Evolutionary conservation across 2,329 filamentous ascomycete genomes (phyloP), one percentile per base, ranked within the genome.

Genomic region (Aspergillaceae sp.): DNA sequence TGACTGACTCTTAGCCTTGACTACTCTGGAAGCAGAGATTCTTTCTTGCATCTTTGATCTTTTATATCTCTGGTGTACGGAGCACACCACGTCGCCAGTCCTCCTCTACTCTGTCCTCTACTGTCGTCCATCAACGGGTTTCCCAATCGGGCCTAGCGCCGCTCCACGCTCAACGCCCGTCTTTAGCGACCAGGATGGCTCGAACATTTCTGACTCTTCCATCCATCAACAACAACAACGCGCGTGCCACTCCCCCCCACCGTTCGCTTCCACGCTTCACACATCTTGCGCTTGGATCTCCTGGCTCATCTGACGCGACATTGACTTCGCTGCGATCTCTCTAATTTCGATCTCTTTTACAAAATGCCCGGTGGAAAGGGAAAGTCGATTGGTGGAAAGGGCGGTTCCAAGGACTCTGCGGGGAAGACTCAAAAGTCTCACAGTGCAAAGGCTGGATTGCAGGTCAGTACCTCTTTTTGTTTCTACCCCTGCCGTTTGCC

Each of bases 361-460:
- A 68, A 66, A 61, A 85, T 84, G 82, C 75, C 89, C 66, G 90
- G 90, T 66, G 89, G 89, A 75, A 96, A 96, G 79, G 90, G 90
- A 79, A 94, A 89, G 77, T 87, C 83, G 54, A 80, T 84, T 59
- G 89, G 90, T 62, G 90, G 90, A 66, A 95, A 94, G 82, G 90
- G 85, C 48, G 87, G 87, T 61, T 86, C 87, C 60, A 92, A 92
- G 77, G 79, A 80, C 56, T 80, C 77, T 61, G 83, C 82, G 67
- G 87, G 86, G 75, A 95, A 95, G 77, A 84, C 87, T 65, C 87
- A 94, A 74, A 94, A 92, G 74, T 84, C 80, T 61, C 90, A 95
- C 77, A 95, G 89, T 61, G 87, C 88, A 65, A 90, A 92, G 71
- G 90, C 90, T 68, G 90, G 90, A 67, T 80, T 96, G 59, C 90